Percentiles rank a stretch among this genome's conserved stretches.
These are phyloP conservation scores for Sporisorium graminicola DNA, from an alignment of 1,284 basidiomycete genomes.

Conservation along the genomic window DNA sequence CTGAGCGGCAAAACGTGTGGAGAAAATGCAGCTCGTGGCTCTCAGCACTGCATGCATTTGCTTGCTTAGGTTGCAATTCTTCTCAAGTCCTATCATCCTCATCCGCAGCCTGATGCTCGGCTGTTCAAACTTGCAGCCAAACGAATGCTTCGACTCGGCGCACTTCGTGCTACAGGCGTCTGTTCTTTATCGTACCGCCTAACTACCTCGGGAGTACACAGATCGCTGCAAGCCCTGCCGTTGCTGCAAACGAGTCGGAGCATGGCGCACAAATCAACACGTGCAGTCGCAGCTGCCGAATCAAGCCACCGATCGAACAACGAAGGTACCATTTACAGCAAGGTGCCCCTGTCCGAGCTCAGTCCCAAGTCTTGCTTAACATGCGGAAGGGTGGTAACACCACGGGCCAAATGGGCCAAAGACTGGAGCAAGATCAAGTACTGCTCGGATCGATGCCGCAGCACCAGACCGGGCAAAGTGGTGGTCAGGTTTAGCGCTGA, in stretches of 20 bases:
- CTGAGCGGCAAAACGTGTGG: not conserved
- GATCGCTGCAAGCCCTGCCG: not conserved
- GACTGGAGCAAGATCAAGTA: conserved; percentile 55
- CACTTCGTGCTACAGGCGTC: not conserved
- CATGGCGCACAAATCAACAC: conserved; percentile 35
- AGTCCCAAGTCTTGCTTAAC: conserved; percentile 50
- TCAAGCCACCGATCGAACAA: not conserved
- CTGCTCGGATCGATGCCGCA: conserved; percentile 49
- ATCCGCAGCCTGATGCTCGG: not conserved
- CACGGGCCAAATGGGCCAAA: conserved; percentile 57
- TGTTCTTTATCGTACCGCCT: not conserved
- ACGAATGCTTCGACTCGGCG: not conserved
- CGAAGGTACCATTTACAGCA: not conserved
- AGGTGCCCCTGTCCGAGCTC: conserved; percentile 11
- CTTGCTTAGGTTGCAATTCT: not conserved
- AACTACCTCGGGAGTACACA: not conserved
- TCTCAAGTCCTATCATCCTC: not conserved
- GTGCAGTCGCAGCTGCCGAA: conserved; percentile 34
- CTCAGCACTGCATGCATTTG: not conserved
- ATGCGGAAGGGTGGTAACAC: conserved; percentile 58
- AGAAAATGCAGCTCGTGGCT: not conserved
- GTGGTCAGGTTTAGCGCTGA: not conserved
- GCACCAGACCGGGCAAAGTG: conserved; percentile 22
- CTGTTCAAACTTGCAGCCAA: not conserved
- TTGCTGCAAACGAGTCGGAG: not conserved